Evolutionary conservation across 805 yeast genomes (phyloP).

Genomic region (Zygotorulaspora florentina): DNA sequence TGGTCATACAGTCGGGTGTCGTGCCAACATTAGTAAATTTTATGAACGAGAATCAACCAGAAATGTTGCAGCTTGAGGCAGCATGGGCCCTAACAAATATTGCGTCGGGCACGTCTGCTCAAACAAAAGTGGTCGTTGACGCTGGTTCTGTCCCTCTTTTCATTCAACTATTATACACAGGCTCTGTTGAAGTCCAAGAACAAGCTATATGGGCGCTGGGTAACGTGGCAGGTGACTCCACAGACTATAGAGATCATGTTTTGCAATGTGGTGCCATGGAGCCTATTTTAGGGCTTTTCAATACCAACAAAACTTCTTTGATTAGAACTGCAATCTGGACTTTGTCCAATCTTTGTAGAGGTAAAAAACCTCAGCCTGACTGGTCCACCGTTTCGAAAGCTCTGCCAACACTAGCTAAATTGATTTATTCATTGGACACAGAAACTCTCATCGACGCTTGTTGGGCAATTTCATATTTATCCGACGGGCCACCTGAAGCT

Average conservation of each 20-base stretch:
- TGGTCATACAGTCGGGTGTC: conserved; percentile 89
- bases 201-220: conserved; percentile 99
- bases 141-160: conserved; percentile 92
- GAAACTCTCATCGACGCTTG: conserved; percentile 96
- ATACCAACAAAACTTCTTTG: conserved; percentile 78
- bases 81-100: conserved; percentile 99
- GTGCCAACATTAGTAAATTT: conserved; percentile 87
- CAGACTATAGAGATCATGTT: conserved; percentile 85
- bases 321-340: conserved; percentile 99
- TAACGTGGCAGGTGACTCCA: conserved; percentile 97
- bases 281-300: conserved; percentile 76
- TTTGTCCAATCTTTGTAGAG: conserved; percentile 91
- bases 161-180: conserved; percentile 74
- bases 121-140: conserved; percentile 86
- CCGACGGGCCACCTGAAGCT: conserved; percentile 89
- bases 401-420: conserved; percentile 84
- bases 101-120: conserved; percentile 89
- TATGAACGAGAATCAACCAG: conserved; percentile 71
- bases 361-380: conserved; percentile 93
- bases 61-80: conserved; percentile 90
- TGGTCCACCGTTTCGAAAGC: conserved; percentile 86
- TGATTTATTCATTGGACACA: conserved; percentile 83
- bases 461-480: conserved; percentile 95
- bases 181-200: conserved; percentile 87
- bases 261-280: conserved; percentile 81